Evolutionary conservation across 1,284 basidiomycete genomes (phyloP), one percentile per base, ranked within the genome.

Genomic region (Cutaneotrichosporon daszewskae): DNA sequence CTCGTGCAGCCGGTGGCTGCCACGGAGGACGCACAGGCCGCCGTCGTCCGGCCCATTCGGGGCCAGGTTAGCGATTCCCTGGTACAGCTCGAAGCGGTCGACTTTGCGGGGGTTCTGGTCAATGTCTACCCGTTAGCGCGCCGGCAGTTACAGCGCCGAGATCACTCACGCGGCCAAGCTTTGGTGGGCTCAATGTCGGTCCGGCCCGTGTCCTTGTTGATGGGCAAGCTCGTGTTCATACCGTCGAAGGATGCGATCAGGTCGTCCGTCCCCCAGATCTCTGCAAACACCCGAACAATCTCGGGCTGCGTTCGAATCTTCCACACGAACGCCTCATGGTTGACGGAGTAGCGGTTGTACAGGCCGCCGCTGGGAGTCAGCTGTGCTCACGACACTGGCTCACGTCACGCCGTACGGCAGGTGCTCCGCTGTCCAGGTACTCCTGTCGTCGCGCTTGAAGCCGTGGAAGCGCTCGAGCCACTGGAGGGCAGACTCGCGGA

Each of bases 291-390:
- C n/a, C 58, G 47, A n/a, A 60, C 40, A 32, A 69, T 58, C 2
- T 47, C 55, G 2, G 50, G 54, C 40, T 67, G 27, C 45, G 47
- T 48, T 22, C 64, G 44, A 33, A 67, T 66, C 17, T 59, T 50
- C 67, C 68, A 69, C 7, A 65, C 62, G 33, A 62, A 65, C 17
- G 56, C 50, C 53, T 67, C 64, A 38, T 66, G 65, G 37, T 54
- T 59, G 32, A 65, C 58, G 18, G 45, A 51, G 39, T 62, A 57
- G 17, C 54, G 50, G 37, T 57, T 55, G 39, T 58, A 59, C 33
- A 62, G 33, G 12, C 59, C 59, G 17, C 59, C 55, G 24, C 58
- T 59, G 40, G 4, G 22, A 1, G 32, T 25, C 3, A 22, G 33
- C 33, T n/a, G 13, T 6, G 13, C 8, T 31, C 14, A 14, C 6